Conservation (phyloP, 2,329 filamentous ascomycete genomes). For the Coniochaeta ligniaria region DNA sequence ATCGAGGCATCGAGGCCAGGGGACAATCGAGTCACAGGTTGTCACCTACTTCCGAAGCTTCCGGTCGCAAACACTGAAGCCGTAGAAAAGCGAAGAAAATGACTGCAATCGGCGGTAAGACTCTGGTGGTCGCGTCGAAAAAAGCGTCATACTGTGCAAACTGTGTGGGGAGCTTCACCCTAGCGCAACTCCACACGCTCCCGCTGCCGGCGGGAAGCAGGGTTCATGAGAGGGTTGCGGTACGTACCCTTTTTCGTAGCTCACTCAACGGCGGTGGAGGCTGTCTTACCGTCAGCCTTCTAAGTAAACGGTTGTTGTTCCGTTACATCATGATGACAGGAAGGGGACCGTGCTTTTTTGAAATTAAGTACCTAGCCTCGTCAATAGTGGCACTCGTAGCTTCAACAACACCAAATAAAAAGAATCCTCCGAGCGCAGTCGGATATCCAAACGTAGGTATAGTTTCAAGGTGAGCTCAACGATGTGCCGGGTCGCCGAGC, state of each 20-base stretch:
- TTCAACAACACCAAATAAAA: neutral
- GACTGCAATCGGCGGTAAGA: neutral
- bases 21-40: neutral
- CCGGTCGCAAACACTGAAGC: neutral
- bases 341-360: neutral
- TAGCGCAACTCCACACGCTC: neutral
- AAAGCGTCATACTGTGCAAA: slow-evolving; percentile 1
- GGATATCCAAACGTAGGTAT: too few relatives aligned
- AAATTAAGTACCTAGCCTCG: neutral
- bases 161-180: slow-evolving; percentile 1
- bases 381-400: neutral
- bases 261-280: too few relatives aligned
- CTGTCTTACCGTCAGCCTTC: neutral
- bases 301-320: neutral
- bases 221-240: neutral
- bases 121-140: neutral
- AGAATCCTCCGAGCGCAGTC: too few relatives aligned
- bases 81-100: neutral
- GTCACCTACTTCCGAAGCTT: neutral
- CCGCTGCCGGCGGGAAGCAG: neutral
- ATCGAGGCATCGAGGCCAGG: neutral
- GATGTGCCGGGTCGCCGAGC: too few relatives aligned
- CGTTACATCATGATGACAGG: neutral
- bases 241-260: neutral
- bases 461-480: too few relatives aligned